Evolutionary conservation across 768 basidiomycete genomes (phyloP).

Genomic region (Xerocomellus dryophilus): DNA sequence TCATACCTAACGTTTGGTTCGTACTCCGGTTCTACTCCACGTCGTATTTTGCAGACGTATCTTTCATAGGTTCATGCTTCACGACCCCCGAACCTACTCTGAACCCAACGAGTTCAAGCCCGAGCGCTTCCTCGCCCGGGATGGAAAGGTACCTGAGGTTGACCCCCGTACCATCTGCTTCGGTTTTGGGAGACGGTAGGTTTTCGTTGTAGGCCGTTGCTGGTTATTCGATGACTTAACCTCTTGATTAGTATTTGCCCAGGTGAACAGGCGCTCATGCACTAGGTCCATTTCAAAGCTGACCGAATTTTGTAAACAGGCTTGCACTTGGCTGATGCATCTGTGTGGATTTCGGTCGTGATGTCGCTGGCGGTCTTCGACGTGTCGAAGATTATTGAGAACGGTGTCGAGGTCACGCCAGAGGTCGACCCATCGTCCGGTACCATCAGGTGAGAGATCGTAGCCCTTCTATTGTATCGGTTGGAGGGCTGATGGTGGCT

Average conservation of each 20-base stretch:
- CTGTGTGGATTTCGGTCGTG: constrained; percentile 43
- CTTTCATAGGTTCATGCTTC: constrained; percentile 30
- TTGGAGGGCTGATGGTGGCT: background rate
- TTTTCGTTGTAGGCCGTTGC: constrained; percentile 10
- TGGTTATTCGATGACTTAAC: constrained; percentile 5
- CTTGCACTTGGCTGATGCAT: constrained; percentile 50
- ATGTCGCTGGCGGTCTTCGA: constrained; percentile 49
- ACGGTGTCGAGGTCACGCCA: constrained; percentile 49
- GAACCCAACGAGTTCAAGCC: constrained; percentile 58
- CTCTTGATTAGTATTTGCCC: constrained; percentile 25
- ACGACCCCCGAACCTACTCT: constrained; percentile 40
- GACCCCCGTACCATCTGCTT: constrained; percentile 64
- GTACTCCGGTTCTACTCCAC: constrained; percentile 6
- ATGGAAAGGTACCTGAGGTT: constrained; percentile 39
- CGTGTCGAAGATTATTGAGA: constrained; percentile 43
- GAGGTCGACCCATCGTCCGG: constrained; percentile 57
- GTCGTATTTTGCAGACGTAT: background rate
- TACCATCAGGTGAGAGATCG: constrained; percentile 51
- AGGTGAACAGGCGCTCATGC: constrained; percentile 14
- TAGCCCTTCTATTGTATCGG: background rate
- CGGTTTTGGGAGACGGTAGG: constrained; percentile 64
- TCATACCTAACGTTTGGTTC: constrained; percentile 26
- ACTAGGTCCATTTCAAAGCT: constrained; percentile 20
- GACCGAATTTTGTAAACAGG: constrained; percentile 32
- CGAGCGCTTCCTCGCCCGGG: constrained; percentile 50